A percentile compares a stretch with the other conserved stretches of the same genome.
These are phyloP conservation scores for Lachnellula arida DNA, from an alignment of 2,329 filamentous ascomycete genomes.

Conservation along the genomic window DNA sequence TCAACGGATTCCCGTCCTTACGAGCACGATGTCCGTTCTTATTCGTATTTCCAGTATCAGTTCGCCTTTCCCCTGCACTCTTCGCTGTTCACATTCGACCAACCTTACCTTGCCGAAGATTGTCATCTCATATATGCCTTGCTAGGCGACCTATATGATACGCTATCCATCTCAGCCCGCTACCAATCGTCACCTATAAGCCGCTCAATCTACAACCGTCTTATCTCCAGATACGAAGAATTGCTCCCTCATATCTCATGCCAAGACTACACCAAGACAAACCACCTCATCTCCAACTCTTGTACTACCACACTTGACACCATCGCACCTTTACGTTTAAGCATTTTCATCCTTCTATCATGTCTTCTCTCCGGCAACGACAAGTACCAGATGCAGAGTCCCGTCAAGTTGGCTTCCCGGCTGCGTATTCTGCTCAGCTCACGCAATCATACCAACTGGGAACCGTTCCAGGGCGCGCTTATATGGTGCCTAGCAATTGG, in stretches of 20 bases:
- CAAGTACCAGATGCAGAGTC: background rate
- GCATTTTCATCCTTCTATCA: slow-evolving; percentile 1
- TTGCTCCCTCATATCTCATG: background rate
- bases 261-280: background rate
- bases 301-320: background rate
- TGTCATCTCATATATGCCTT: background rate
- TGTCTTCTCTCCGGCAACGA: background rate
- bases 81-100: slow-evolving; percentile 1
- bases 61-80: background rate
- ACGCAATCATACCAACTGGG: background rate
- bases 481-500: slow-evolving; percentile 2
- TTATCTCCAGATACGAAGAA: background rate
- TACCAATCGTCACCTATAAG: background rate
- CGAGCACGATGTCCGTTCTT: background rate
- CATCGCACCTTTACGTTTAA: background rate
- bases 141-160: background rate
- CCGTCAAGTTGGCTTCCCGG: background rate
- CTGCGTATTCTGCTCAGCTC: background rate
- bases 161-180: background rate
- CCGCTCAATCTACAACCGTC: background rate
- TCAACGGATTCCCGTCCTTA: background rate
- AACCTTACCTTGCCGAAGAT: background rate
- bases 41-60: background rate
- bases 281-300: background rate
- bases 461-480: background rate